phyloP scores from a whole-genome alignment of 257 asterid species.

The Ligustrum vulgare region DNA sequence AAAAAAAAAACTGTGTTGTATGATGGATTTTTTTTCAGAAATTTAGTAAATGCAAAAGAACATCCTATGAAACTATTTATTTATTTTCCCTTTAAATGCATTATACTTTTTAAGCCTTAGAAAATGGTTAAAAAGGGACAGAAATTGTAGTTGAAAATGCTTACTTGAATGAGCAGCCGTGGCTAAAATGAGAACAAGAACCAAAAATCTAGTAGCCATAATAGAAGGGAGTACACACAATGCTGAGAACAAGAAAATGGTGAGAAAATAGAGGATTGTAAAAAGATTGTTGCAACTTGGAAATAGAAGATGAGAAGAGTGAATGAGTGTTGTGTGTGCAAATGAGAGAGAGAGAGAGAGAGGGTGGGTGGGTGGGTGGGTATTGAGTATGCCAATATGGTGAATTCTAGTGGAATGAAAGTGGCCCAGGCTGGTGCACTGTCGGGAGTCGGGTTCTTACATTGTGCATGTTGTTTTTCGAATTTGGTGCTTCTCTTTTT shows the following conservation, averaged over 20 bases:
- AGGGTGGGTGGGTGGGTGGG: too few relatives aligned
- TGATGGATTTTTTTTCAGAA: neutral
- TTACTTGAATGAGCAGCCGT: constrained; percentile 76
- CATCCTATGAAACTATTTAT: neutral
- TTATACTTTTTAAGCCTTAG: neutral
- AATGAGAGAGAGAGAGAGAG: neutral
- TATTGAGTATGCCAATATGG: neutral
- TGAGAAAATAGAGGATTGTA: neutral
- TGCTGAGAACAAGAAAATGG: neutral
- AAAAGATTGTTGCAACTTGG: neutral
- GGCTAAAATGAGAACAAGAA: constrained; percentile 56
- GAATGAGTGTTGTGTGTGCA: neutral
- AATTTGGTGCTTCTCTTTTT: neutral
- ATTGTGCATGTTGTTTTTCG: too few relatives aligned
- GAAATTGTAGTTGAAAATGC: constrained; percentile 11
- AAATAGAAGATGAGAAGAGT: neutral
- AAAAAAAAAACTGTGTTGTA: neutral
- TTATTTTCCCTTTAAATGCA: too few relatives aligned
- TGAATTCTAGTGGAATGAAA: neutral
- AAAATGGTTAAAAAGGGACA: neutral
- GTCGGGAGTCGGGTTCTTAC: neutral
- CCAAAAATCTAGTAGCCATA: constrained; percentile 31
- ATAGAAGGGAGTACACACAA: neutral
- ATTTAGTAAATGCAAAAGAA: neutral
- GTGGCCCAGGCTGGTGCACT: constrained; percentile 1